Base-by-base conservation (phyloP, 1,284 basidiomycete genomes). In the Porogramme epimiltina region DNA sequence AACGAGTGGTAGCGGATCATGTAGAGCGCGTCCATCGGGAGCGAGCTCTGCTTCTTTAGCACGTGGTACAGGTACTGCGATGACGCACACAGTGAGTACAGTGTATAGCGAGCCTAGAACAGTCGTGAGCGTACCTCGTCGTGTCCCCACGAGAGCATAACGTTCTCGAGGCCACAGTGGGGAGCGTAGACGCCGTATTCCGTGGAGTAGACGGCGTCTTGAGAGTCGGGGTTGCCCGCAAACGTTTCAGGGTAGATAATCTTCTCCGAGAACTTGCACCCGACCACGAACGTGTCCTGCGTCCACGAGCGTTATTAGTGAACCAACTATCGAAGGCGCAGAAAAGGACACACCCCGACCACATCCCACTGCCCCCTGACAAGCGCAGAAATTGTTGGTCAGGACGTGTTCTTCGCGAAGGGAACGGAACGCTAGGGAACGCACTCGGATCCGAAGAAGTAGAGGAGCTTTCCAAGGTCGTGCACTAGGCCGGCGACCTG, bases 1-100 rank as follows among this genome's bases (percentile, higher is more conserved):
- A 95, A 95, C 62, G 88, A 91, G 74, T 96, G 93, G 71, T 92
- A 95, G 23, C 93, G 85, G 65, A 96, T 93, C 93, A 96, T 96
- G 23, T 89, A 85, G 33, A 96, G 78, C 0, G 80, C 93, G 62
- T 91, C 92, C 48, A 82, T 79, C 0, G 93, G 93, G 0, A 96
- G 83, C 18, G 78, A 79, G 62, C 81, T 83, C 66, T 91, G 89
- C 59, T 85, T 83, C 69, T 89, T 90, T 47, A 90, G 71, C 54
- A 91, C 84, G 58, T 87, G 74, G 67, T 90, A 91, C 9, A 91
- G 73, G 64, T 91, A 91, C 87, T 90, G n/a, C n/a, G n/a, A n/a
- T n/a, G n/a, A 58, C 31, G 45, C 43, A 31, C 13, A 13, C 28
- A 6, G 13, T 6, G 28, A 31, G 28, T 13, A 13, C 28, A n/a